phyloP scores from a whole-genome alignment of 352 stramenopile genomes.

The Aphanomyces stellatus region DNA sequence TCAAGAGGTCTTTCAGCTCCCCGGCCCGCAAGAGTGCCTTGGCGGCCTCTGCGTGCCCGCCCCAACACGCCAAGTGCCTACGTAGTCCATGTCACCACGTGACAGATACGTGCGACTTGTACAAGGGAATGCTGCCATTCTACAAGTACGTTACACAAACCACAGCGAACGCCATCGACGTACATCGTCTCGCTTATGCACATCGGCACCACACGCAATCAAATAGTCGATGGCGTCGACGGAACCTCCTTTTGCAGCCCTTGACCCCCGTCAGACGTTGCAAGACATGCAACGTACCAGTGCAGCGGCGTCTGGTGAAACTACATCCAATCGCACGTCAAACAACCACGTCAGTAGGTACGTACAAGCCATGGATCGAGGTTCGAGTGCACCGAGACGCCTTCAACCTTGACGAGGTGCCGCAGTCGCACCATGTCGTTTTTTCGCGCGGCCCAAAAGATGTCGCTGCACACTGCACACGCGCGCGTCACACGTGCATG shows the following conservation, averaged over 20 bases:
- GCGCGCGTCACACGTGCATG: background rate
- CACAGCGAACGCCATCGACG: background rate
- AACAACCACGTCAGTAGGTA: background rate
- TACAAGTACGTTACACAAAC: background rate
- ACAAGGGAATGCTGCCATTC: constrained; percentile 66
- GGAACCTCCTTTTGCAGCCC: constrained; percentile 57
- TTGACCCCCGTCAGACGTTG: constrained; percentile 11
- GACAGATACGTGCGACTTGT: too few species aligned
- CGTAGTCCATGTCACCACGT: too few species aligned
- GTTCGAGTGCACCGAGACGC: constrained; percentile 35
- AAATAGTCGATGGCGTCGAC: constrained; percentile 45
- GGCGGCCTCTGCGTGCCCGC: constrained; percentile 46
- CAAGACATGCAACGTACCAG: constrained; percentile 29
- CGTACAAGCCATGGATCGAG: constrained; percentile 62
- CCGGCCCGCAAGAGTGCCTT: constrained; percentile 39
- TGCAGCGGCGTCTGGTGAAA: constrained; percentile 64
- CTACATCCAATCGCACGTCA: constrained; percentile 8
- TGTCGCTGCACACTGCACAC: constrained; percentile 24
- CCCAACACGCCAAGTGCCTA: constrained; percentile 62
- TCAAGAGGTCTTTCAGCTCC: constrained; percentile 48
- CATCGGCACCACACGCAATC: constrained; percentile 36
- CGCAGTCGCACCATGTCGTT: constrained; percentile 44
- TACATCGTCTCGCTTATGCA: constrained; percentile 45
- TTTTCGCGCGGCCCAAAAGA: constrained; percentile 63
- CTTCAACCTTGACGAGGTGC: constrained; percentile 53